phyloP scores from a whole-genome alignment of 139 green algal species.

The Nannochloris sp. region DNA sequence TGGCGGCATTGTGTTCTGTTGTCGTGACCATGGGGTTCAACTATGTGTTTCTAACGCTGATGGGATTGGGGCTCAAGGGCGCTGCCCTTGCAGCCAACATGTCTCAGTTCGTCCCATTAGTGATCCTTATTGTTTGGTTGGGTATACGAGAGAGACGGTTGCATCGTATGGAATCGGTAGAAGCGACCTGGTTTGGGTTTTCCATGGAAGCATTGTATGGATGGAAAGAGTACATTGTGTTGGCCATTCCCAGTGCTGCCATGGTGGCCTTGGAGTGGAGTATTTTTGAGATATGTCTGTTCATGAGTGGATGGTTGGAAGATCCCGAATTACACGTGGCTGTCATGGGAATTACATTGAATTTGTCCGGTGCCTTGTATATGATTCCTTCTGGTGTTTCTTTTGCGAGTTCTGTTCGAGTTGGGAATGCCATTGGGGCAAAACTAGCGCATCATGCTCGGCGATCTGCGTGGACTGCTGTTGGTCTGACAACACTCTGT shows the following conservation, averaged over 20 bases:
- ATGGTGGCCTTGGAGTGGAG: conserved; percentile 72
- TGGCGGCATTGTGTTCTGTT: conserved; percentile 13
- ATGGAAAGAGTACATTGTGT: conserved; percentile 47
- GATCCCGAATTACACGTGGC: conserved; percentile 42
- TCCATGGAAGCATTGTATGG: conserved; percentile 43
- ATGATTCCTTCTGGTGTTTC: conserved; percentile 31
- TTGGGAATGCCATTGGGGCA: conserved; percentile 29
- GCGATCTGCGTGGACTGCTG: conserved; percentile 10
- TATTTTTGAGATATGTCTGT: conserved; percentile 57
- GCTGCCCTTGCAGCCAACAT: conserved; percentile 43
- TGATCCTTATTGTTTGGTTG: conserved; percentile 6
- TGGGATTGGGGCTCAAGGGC: conserved; percentile 44
- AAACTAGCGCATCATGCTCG: conserved; percentile 12
- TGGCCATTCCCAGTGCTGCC: conserved; percentile 52
- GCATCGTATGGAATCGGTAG: conserved; percentile 5
- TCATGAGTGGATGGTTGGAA: conserved; percentile 39
- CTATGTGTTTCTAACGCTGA: conserved; percentile 30
- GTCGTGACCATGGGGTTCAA: conserved; percentile 19
- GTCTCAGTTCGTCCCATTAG: conserved; percentile 22
- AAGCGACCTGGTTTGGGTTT: conserved; percentile 51
- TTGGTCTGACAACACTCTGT: not conserved
- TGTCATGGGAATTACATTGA: conserved; percentile 68
- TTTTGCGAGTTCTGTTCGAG: conserved; percentile 15
- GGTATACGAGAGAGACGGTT: conserved; percentile 3
- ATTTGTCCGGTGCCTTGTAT: conserved; percentile 56